Conservation (phyloP, 192 early-diverging fungal species). For the Coemansia erecta region DNA sequence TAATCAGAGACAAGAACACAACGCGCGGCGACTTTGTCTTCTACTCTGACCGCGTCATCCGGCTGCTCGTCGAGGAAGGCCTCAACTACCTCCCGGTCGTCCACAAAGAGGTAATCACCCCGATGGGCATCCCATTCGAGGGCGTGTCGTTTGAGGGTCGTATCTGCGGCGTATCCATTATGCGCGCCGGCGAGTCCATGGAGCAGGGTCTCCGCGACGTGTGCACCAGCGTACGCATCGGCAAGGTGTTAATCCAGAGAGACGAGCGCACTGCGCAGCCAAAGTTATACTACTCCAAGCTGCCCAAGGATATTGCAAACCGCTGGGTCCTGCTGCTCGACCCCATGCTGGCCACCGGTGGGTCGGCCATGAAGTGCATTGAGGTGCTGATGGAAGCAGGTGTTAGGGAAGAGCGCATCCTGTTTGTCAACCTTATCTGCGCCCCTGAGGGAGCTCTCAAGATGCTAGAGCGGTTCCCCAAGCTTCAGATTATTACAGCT, state of each 20-base stretch:
- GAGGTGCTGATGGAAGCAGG: constrained; percentile 82
- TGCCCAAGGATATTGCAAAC: constrained; percentile 80
- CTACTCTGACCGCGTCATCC: constrained; percentile 82
- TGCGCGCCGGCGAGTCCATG: constrained; percentile 96
- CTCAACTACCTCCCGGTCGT: constrained; percentile 89
- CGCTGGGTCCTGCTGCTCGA: constrained; percentile 86
- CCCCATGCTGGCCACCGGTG: constrained; percentile 97
- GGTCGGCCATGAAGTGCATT: constrained; percentile 89
- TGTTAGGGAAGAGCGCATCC: constrained; percentile 79
- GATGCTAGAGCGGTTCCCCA: constrained; percentile 68
- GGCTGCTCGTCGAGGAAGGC: constrained; percentile 90
- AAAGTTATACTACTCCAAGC: constrained; percentile 90
- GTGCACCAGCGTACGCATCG: constrained; percentile 86
- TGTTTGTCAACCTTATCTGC: constrained; percentile 90
- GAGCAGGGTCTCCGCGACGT: constrained; percentile 82
- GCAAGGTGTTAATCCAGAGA: constrained; percentile 94
- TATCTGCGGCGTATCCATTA: constrained; percentile 94
- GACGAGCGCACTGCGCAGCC: constrained; percentile 91
- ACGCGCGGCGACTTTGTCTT: constrained; percentile 91
- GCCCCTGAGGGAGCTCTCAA: constrained; percentile 79
- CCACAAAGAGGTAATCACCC: constrained; percentile 74
- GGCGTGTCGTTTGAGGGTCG: constrained; percentile 80
- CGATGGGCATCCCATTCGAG: constrained; percentile 68
- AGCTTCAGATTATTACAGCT: constrained; percentile 84
- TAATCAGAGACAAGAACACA: constrained; percentile 78